phyloP scores from a whole-genome alignment of 1,284 basidiomycete genomes.

The Schizopora paradoxa region DNA sequence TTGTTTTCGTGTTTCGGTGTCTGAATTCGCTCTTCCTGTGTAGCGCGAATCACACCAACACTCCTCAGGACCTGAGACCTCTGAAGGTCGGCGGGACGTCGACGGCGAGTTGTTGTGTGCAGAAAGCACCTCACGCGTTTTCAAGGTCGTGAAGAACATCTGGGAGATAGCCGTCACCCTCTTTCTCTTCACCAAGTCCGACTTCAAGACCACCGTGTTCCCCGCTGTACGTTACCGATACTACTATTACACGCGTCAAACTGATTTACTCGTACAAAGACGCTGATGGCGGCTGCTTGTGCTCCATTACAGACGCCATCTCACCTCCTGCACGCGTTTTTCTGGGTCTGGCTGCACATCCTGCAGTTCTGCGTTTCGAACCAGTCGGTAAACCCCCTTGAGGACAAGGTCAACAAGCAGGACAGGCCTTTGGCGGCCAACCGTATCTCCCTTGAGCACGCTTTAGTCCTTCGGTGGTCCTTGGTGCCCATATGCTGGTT shows the following conservation, averaged over 20 bases:
- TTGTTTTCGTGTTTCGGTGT: too few species aligned
- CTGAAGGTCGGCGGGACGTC: too few species aligned
- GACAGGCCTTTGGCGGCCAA: constrained; percentile 39
- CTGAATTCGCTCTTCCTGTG: too few species aligned
- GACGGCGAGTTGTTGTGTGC: too few species aligned
- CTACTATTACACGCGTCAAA: not conserved
- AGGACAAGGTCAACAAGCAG: constrained; percentile 39
- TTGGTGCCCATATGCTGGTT: constrained; percentile 30
- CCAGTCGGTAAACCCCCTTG: constrained; percentile 33
- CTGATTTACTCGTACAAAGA: constrained; percentile 22
- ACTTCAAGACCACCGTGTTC: constrained; percentile 15
- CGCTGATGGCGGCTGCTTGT: constrained; percentile 30
- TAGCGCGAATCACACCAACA: too few species aligned
- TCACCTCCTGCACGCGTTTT: constrained; percentile 24
- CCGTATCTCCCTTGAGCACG: constrained; percentile 30
- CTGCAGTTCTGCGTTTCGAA: constrained; percentile 40
- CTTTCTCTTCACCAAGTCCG: constrained; percentile 17
- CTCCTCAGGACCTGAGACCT: too few species aligned
- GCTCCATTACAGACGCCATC: constrained; percentile 24
- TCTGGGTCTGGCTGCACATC: constrained; percentile 40
- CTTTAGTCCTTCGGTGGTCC: constrained; percentile 31
- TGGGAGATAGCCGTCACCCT: constrained; percentile 5
- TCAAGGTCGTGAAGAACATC: too few species aligned
- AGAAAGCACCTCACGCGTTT: too few species aligned
- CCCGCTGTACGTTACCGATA: constrained; percentile 9